Base-by-base conservation (phyloP, 2,329 filamentous ascomycete genomes). In the Neonectria sp. region DNA sequence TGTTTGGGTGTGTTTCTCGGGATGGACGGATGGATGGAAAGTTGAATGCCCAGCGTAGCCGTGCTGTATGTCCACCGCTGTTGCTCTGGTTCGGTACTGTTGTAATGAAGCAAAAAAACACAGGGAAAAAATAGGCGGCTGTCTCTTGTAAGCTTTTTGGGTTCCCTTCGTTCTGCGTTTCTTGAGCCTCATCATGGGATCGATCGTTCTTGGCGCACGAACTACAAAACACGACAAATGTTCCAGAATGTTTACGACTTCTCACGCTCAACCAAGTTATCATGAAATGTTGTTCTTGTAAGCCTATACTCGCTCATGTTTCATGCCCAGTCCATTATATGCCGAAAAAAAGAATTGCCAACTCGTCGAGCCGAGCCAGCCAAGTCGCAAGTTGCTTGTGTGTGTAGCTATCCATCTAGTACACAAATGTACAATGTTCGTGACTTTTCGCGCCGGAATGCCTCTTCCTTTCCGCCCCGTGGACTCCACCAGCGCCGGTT, bases 401-500 rank as follows among this genome's bases (percentile, higher is more conserved):
- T 48, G 45, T 55, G 51, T 52, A 33, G 40, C 40, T 45, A 45
- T 45, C 45, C 57, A 51, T 65, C 52, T 52, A 29, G 63, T 60
- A 52, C 57, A 57, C 51, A 67, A 56, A 51, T 55, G 60, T 60
- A 64, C 55, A 67, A 40, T 13, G 29, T 48, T 51, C 7, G 29
- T 53, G 51, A 51, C 45, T 52, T 46, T 46, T 66, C 58, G 63
- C 63, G 58, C 63, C 48, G 53, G 62, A 66, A 65, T 61, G 35
- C 46, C 58, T 43, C 46, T 25, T 21, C 35, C 65, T 37, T 68
- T 71, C 71, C 65, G 60, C 63, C 66, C 70, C 67, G 61, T 64
- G 61, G 72, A 75, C 73, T 75, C 73, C 73, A 53, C 65, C 66
- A 71, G 72, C 73, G 73, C 73, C 73, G 53, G 68, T 46, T 72